A percentile compares a stretch with the other conserved stretches of the same genome.
Conservation (phyloP, 768 basidiomycete genomes). For the Hirschioporus abietinus region DNA sequence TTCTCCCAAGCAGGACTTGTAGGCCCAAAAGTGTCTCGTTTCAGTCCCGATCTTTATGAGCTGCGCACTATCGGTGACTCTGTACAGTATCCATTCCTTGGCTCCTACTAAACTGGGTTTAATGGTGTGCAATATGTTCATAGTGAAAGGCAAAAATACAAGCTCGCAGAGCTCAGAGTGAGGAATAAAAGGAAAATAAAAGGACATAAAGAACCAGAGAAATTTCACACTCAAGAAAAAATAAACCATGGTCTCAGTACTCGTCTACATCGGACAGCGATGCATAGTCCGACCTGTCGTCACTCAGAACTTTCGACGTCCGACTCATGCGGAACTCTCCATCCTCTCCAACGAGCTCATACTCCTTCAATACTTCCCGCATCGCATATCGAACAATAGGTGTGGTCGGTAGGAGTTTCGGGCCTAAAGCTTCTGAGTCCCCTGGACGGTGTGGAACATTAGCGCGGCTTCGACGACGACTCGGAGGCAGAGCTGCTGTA, state of each 20-base stretch:
- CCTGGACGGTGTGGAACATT: neutral
- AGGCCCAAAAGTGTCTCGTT: no score
- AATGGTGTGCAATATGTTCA: no score
- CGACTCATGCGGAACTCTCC: neutral
- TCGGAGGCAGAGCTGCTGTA: neutral
- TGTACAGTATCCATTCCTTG: no score
- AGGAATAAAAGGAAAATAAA: no score
- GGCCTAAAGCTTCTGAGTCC: slow-evolving; percentile 39
- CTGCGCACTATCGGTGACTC: no score
- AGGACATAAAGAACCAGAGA: no score
- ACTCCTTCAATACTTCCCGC: slow-evolving; percentile 79
- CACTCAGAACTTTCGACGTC: slow-evolving; percentile 17
- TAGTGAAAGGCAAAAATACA: no score
- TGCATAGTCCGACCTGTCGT: slow-evolving; percentile 71
- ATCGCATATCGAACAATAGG: slow-evolving; percentile 84
- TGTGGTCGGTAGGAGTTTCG: slow-evolving; percentile 69
- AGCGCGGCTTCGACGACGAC: neutral
- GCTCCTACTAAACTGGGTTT: no score
- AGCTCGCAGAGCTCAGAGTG: no score
- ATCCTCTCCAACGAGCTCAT: slow-evolving; percentile 45
- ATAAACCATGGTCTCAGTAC: slow-evolving; percentile 44
- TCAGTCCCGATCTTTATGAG: no score
- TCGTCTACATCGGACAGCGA: slow-evolving; percentile 76
- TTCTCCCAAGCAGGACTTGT: no score
- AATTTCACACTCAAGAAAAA: no score